These are phyloP conservation scores for Handroanthus guayacan DNA, from an alignment of 257 asterid species.

Conservation along the genomic window DNA sequence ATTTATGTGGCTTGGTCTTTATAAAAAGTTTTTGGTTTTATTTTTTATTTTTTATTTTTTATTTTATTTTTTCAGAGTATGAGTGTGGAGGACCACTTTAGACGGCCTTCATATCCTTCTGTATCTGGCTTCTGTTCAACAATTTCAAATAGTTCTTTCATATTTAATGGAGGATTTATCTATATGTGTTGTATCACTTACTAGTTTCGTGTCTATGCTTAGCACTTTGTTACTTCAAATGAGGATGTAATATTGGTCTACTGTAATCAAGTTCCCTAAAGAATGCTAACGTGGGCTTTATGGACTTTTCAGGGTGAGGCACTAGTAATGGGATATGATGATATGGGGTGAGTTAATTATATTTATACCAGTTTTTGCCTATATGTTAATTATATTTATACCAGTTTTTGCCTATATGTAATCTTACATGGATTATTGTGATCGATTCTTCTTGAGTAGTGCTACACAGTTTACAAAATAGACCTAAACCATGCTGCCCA, in stretches of 20 bases:
- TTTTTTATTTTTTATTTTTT: not conserved
- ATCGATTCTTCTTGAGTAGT: slow-evolving; percentile 29
- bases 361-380: slow-evolving; percentile 23
- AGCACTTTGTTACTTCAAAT: slow-evolving; percentile 14
- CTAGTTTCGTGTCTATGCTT: slow-evolving; percentile 26
- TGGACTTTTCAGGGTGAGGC: slow-evolving; percentile 90
- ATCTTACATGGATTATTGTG: slow-evolving; percentile 29
- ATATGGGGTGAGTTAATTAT: slow-evolving; percentile 87
- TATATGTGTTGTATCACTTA: slow-evolving; percentile 13
- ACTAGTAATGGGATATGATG: slow-evolving; percentile 98
- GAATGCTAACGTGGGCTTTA: slow-evolving; percentile 40
- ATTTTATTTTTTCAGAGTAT: not conserved
- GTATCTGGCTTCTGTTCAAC: slow-evolving; percentile 15
- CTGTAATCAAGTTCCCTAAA: slow-evolving; percentile 26
- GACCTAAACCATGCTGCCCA: not conserved
- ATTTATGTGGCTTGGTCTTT: slow-evolving; percentile 7
- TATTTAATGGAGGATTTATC: slow-evolving; percentile 27
- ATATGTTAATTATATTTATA: slow-evolving; percentile 20
- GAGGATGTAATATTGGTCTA: slow-evolving; percentile 4
- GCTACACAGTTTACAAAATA: slow-evolving; percentile 23
- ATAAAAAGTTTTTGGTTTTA: not conserved
- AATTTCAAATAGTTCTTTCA: slow-evolving; percentile 3
- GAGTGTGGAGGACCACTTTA: not conserved
- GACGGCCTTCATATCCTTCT: not conserved
- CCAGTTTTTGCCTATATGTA: not conserved